Conservation (phyloP, 768 basidiomycete species). For the Suillus alpinus region DNA sequence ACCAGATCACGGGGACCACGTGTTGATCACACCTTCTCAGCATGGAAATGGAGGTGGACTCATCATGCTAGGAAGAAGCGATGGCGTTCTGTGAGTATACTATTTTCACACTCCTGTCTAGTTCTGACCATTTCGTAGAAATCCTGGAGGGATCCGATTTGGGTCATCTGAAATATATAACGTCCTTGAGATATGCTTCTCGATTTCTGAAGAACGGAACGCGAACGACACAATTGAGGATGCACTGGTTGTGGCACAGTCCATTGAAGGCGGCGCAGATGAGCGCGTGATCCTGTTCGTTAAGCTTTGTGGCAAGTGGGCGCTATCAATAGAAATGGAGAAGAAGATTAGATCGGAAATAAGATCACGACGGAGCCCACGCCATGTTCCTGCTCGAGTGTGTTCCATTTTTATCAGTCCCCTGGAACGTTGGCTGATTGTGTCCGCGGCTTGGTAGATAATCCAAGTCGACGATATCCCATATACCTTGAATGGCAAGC, state of each 20-base stretch:
- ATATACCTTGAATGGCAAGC: constrained; percentile 79
- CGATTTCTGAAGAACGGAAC: constrained; percentile 25
- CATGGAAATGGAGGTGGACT: constrained; percentile 74
- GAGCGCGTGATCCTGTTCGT: constrained; percentile 78
- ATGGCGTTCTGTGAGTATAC: constrained; percentile 67
- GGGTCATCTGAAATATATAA: constrained; percentile 82
- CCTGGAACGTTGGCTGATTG: constrained; percentile 19
- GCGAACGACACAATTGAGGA: constrained; percentile 48
- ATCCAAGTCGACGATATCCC: constrained; percentile 70
- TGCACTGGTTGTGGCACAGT: constrained; percentile 69
- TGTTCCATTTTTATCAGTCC: constrained; percentile 21
- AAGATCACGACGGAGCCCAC: constrained; percentile 59
- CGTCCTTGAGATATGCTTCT: constrained; percentile 65
- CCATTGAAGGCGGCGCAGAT: constrained; percentile 60
- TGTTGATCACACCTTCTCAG: constrained; percentile 63
- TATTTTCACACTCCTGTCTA: constrained; percentile 1
- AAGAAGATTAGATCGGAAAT: constrained; percentile 60
- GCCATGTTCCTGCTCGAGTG: constrained; percentile 76
- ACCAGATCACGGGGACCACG: constrained; percentile 74
- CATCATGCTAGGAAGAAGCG: constrained; percentile 78
- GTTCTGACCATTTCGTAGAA: constrained; percentile 37
- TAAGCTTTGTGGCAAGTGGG: constrained; percentile 51
- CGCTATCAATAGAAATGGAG: constrained; percentile 49
- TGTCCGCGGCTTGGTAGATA: constrained; percentile 41
- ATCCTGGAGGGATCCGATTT: constrained; percentile 81